Base-by-base conservation (phyloP, 805 yeast genomes). In the Vanderwaltozyma tropicalis region DNA sequence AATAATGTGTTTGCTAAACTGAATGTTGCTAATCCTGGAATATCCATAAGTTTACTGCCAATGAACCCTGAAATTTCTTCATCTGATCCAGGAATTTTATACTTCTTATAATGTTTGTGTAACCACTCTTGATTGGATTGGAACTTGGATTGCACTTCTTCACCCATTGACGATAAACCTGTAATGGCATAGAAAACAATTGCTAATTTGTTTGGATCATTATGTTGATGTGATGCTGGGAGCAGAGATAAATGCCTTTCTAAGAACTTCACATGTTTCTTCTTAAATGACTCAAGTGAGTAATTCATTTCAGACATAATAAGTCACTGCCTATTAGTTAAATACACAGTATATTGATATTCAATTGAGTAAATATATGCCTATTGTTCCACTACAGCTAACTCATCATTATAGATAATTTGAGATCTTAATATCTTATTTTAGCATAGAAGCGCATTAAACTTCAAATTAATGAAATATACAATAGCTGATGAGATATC, bases 1-100 rank as follows among this genome's bases (percentile, higher is more conserved):
- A 87, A 82, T 46, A 78, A 76, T 0, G 96, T 87, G 5, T 87
- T 75, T 0, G 89, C 73, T 6, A 85, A 57, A 45, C 76, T 80
- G 1, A 88, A 74, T 1, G 76, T 47, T 8, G 43, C 39, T 3
- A 37, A 36, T 13, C 37, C 40, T 2, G 49, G 40, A 19, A 46
- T 35, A 25, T 41, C 36, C 38, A 45, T 32, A 12, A 42, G 38
- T 7, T 39, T 20, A 19, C 55, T 45, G 6, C 59, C 57, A 1
- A 49, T 36, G 40, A 59, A 56, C 9, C 62, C 63, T 10, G 59
- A 47, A 11, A 52, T 25, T 4, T 15, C 28, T 11, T 32, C 31
- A 62, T 49, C 26, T 9, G 28, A 35, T 8, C 32, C 38, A 62
- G 50, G 34, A 63, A 68, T 64, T 2, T 66, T 53, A 1, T 63